These are phyloP conservation scores for Plectranthus barbatus DNA, from an alignment of 257 asterid species.

Conservation along the genomic window DNA sequence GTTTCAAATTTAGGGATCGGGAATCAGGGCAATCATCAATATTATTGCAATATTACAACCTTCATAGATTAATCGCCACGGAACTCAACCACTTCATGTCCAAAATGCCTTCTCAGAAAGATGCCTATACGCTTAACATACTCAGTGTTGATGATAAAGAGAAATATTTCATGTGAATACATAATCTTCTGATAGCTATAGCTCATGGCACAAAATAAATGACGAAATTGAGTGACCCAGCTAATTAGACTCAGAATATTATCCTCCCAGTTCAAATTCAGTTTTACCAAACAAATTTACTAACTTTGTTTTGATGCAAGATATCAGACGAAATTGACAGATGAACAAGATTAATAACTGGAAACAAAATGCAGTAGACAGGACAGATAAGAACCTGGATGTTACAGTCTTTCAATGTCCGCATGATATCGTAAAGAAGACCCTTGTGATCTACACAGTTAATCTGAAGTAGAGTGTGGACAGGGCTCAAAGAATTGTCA, in stretches of 20 bases:
- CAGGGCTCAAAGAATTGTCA: slow-evolving; percentile 80
- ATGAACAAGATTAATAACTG: not conserved
- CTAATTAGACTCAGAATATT: not conserved
- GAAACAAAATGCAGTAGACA: not conserved
- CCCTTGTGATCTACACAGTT: slow-evolving; percentile 76
- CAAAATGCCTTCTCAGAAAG: not conserved
- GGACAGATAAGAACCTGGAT: slow-evolving; percentile 38
- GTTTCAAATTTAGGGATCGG: not conserved
- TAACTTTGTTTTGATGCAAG: not conserved
- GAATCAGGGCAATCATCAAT: not conserved
- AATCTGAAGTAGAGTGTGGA: slow-evolving; percentile 83
- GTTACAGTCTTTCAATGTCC: slow-evolving; percentile 67
- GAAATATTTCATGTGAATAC: not conserved
- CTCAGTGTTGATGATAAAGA: not conserved
- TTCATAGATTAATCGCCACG: not conserved
- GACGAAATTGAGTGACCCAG: not conserved
- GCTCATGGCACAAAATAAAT: not conserved
- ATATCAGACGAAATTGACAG: not conserved
- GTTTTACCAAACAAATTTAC: slow-evolving; percentile 5
- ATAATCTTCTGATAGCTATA: not conserved
- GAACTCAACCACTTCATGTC: not conserved
- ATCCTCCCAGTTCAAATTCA: not conserved
- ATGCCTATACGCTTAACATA: not conserved
- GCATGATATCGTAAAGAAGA: slow-evolving; percentile 65
- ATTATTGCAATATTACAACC: not conserved